Percentiles rank a stretch among this genome's conserved stretches.
These are phyloP conservation scores for Pseudogymnoascus sp. DNA, from an alignment of 2,329 filamentous ascomycete genomes.

Conservation along the genomic window DNA sequence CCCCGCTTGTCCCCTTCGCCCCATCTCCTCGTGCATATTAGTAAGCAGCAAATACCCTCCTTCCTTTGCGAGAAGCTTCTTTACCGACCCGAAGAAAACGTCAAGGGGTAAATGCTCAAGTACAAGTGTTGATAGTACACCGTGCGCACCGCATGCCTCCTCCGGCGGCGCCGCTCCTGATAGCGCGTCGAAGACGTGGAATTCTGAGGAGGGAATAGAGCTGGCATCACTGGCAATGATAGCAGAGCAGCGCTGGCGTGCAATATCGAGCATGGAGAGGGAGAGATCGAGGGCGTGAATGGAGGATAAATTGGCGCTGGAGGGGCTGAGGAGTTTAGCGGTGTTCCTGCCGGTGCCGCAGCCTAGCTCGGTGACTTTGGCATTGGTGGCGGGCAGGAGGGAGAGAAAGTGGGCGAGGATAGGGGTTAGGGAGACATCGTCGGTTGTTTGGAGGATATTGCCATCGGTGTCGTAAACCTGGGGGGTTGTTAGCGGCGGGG, in stretches of 20 bases:
- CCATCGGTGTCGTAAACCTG: slow-evolving; percentile 54
- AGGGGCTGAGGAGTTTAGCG: slow-evolving; percentile 34
- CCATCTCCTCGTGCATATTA: slow-evolving; percentile 62
- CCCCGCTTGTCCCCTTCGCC: slow-evolving; percentile 48
- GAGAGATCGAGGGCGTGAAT: slow-evolving; percentile 43
- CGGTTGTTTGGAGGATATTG: slow-evolving; percentile 57
- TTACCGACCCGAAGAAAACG: slow-evolving; percentile 40
- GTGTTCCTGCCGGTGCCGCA: slow-evolving; percentile 60
- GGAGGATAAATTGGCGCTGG: slow-evolving; percentile 14
- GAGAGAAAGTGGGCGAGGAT: slow-evolving; percentile 42
- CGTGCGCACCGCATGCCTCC: slow-evolving; percentile 25
- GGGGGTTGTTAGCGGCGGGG: slow-evolving; percentile 16
- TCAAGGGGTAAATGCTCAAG: slow-evolving; percentile 51
- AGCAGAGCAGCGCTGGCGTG: slow-evolving; percentile 26
- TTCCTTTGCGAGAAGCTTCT: slow-evolving; percentile 34
- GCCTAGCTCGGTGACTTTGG: slow-evolving; percentile 49
- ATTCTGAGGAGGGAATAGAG: slow-evolving; percentile 9
- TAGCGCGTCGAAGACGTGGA: slow-evolving; percentile 23
- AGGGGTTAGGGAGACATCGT: slow-evolving; percentile 45
- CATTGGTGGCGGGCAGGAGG: slow-evolving; percentile 25
- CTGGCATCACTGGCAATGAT: background rate
- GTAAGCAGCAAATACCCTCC: slow-evolving; percentile 49
- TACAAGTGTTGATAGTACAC: slow-evolving; percentile 52
- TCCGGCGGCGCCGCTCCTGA: slow-evolving; percentile 22
- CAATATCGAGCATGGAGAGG: slow-evolving; percentile 47